Conservation (phyloP, 768 basidiomycete species). For the Boletales sp. region DNA sequence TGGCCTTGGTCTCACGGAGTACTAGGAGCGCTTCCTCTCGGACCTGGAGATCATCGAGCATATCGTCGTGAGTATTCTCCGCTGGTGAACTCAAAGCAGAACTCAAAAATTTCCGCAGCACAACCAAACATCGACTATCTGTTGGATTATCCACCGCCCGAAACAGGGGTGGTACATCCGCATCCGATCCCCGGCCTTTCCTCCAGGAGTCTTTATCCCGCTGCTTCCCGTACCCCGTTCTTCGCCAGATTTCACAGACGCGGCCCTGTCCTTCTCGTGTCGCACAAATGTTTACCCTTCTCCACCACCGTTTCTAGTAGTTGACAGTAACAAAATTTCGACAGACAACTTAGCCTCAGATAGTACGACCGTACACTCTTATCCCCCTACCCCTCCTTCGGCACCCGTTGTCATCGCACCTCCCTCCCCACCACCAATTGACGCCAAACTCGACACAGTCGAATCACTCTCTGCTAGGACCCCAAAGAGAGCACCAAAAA, state of each 20-base stretch:
- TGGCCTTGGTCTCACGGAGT: constrained; percentile 8
- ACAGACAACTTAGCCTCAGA: constrained; percentile 29
- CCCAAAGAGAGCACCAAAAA: constrained; percentile 7
- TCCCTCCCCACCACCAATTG: constrained; percentile 33
- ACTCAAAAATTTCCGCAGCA: constrained; percentile 40
- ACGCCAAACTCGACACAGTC: constrained; percentile 25
- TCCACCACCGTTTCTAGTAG: constrained; percentile 13
- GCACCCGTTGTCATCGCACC: constrained; percentile 28
- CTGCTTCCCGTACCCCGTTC: constrained; percentile 46
- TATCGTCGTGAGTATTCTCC: constrained; percentile 50
- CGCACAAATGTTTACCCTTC: constrained; percentile 40
- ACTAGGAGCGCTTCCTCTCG: constrained; percentile 67
- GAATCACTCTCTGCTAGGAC: constrained; percentile 1
- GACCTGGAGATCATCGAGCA: constrained; percentile 77
- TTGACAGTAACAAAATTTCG: constrained; percentile 19
- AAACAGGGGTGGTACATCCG: constrained; percentile 85
- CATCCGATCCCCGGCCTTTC: constrained; percentile 66
- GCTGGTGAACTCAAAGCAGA: neutral
- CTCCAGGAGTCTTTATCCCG: constrained; percentile 55
- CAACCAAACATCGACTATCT: constrained; percentile 58
- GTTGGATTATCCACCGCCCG: constrained; percentile 78
- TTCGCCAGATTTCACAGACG: constrained; percentile 48
- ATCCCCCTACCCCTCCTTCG: constrained; percentile 53
- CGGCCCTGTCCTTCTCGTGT: constrained; percentile 49
- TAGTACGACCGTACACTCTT: constrained; percentile 44